A percentile compares a stretch with the other conserved stretches of the same genome.
phyloP scores from a whole-genome alignment of 2,329 filamentous ascomycete genomes.

The Phyllosticta citrichinensis region DNA sequence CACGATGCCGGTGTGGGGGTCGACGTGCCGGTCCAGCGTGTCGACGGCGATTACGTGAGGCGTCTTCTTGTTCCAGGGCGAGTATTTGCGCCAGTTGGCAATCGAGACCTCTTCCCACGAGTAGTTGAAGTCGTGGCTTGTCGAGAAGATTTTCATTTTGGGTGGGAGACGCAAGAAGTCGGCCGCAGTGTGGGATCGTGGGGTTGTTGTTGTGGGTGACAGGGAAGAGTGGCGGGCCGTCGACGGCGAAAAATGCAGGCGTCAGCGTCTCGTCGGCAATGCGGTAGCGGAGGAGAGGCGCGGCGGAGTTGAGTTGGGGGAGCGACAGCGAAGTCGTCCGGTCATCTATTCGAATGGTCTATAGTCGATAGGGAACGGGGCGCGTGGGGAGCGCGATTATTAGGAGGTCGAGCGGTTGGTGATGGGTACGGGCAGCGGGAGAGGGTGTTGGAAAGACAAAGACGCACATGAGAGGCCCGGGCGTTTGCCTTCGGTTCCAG shows the following conservation, averaged over 20 bases:
- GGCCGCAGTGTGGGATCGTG: not conserved
- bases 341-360: not conserved
- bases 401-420: not conserved
- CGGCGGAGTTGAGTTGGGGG: not conserved
- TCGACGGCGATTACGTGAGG: constrained; percentile 94
- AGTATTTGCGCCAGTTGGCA: constrained; percentile 98
- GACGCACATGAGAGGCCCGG: not conserved
- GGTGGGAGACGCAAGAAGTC: not conserved
- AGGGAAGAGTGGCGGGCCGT: not conserved
- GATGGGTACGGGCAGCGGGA: not conserved
- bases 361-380: not conserved
- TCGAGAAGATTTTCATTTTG: constrained; percentile 90
- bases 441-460: not conserved
- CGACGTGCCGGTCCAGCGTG: constrained; percentile 65
- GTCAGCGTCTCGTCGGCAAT: not conserved
- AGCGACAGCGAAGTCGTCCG: not conserved
- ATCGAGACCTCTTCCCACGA: constrained; percentile 97
- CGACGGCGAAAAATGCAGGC: not conserved
- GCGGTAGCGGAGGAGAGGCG: not conserved
- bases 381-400: no score
- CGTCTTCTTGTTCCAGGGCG: constrained; percentile 98
- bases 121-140: constrained; percentile 84
- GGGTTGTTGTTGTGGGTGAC: not conserved
- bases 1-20: constrained; percentile 56
- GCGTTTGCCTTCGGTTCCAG: not conserved